Evolutionary conservation across 1,139 yeast genomes (phyloP).

Genomic region (Nakaseomyces nivariensis): DNA sequence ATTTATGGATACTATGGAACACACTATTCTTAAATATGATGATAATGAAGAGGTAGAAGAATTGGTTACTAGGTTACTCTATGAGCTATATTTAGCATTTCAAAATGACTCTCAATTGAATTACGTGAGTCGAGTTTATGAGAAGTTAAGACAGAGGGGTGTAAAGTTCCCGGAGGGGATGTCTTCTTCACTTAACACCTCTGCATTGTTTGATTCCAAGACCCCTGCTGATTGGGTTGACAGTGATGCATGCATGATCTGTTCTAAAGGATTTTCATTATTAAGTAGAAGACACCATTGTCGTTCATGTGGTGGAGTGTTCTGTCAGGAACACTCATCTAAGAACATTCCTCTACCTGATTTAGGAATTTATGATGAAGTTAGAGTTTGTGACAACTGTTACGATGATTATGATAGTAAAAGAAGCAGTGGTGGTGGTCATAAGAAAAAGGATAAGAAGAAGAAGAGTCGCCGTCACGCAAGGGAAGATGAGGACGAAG

Average conservation of each 20-base stretch:
- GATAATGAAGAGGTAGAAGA: slow-evolving; percentile 45
- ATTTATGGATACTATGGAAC: slow-evolving; percentile 66
- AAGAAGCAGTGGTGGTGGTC: slow-evolving; percentile 22
- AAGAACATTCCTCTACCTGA: slow-evolving; percentile 64
- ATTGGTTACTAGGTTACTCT: slow-evolving; percentile 53
- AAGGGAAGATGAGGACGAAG: slow-evolving; percentile 55
- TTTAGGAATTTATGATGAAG: slow-evolving; percentile 80
- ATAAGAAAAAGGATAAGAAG: slow-evolving; percentile 23
- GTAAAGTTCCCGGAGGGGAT: slow-evolving; percentile 51
- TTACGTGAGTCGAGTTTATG: slow-evolving; percentile 56
- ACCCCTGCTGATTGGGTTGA: slow-evolving; percentile 99
- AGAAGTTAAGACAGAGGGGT: slow-evolving; percentile 51
- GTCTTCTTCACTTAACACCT: slow-evolving; percentile 28
- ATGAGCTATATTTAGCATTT: slow-evolving; percentile 71
- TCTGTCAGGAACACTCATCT: slow-evolving; percentile 73
- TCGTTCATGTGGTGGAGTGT: slow-evolving; percentile 94
- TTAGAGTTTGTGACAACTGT: slow-evolving; percentile 90
- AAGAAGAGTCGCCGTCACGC: slow-evolving; percentile 6
- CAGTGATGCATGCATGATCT: slow-evolving; percentile 89
- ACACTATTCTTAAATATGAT: slow-evolving; percentile 29
- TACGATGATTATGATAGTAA: slow-evolving; percentile 44
- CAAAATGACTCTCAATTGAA: slow-evolving; percentile 56
- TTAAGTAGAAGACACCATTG: slow-evolving; percentile 93
- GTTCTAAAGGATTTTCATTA: slow-evolving; percentile 71
- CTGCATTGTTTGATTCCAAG: slow-evolving; percentile 61